Evolutionary conservation across 208 protist genomes (phyloP).

Genomic region (Acanthamoeba sp.): DNA sequence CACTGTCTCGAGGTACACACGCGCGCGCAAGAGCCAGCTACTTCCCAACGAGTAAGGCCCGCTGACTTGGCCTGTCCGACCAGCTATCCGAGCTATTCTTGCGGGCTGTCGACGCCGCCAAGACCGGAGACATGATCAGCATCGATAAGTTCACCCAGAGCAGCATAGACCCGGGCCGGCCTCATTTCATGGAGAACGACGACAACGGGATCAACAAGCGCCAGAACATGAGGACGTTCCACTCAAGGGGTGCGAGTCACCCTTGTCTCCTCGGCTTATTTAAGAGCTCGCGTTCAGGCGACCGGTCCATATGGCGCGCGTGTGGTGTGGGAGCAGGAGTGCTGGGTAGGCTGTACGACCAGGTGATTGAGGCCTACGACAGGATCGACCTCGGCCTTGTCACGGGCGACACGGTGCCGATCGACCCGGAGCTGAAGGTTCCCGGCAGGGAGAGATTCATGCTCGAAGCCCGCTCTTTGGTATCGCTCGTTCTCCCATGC

Average conservation of each 20-base stretch:
- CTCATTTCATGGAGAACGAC: neutral
- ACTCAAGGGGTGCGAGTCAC: neutral
- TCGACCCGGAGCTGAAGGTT: too few relatives aligned
- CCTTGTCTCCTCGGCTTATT: neutral
- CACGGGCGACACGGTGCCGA: too few relatives aligned
- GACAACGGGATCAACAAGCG: neutral
- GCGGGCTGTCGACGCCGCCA: conserved; percentile 20
- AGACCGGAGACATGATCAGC: conserved; percentile 26
- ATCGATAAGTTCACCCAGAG: neutral
- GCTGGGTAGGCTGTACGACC: conserved; percentile 29
- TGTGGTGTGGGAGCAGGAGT: neutral
- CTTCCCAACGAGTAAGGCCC: neutral
- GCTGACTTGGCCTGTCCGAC: neutral
- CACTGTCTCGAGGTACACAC: neutral
- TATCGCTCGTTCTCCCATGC: neutral
- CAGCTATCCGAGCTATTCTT: conserved; percentile 2
- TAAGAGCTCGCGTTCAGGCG: too few relatives aligned
- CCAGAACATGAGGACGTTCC: neutral
- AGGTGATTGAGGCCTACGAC: neutral
- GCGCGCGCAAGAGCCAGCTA: neutral
- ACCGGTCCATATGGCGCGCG: neutral
- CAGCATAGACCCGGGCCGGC: neutral
- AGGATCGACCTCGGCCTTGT: neutral
- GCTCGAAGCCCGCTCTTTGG: neutral
- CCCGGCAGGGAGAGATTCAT: neutral